Base-by-base conservation (phyloP, 1,284 basidiomycete species). In the Heterobasidion irregulare region DNA sequence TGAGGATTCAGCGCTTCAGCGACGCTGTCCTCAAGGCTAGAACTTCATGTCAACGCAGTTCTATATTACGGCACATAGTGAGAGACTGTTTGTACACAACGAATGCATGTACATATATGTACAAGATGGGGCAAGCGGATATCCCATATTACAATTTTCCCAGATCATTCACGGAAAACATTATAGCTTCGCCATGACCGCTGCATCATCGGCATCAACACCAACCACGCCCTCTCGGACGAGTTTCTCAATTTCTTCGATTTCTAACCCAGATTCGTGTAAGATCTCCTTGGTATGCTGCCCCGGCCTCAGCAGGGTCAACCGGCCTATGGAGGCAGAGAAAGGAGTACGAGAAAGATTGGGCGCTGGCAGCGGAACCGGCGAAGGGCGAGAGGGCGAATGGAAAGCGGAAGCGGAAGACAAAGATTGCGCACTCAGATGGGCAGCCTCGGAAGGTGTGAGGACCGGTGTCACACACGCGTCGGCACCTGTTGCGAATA, bases 391-490 rank as follows among this genome's bases (percentile, higher is more conserved):
- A 83, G 45, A 77, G 75, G 9, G 62, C 59, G 6, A 84, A 26
- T 26, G 26, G 82, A 19, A 53, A 6, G 53, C 59, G 26, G 48
- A 45, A 32, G 51, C 16, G 10, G 56, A 55, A 15, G 68, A 69
- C 5, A 61, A 62, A 6, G 65, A 61, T 13, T 34, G 36, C 6
- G 70, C 61, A 53, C 74, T 68, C 33, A 77, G 66, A 33, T 64
- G 66, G 6, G 72, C 75, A 4, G 84, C 85, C 72, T 89, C 86
- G 26, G 68, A 60, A 0, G 83, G 77, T 2, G 77, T 75, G n/a
- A 92, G 74, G 15, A 94, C 86, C 0, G 91, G 89, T 6, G 88
- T 74, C 5, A 77, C 78, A 66, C 91, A 94, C 8, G 89, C 84
- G 59, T 94, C 91, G 8, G 82, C 86, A 34, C 78, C 87, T 82